phyloP scores from a whole-genome alignment of 257 asterid genomes.

The Lithospermum erythrorhizon region DNA sequence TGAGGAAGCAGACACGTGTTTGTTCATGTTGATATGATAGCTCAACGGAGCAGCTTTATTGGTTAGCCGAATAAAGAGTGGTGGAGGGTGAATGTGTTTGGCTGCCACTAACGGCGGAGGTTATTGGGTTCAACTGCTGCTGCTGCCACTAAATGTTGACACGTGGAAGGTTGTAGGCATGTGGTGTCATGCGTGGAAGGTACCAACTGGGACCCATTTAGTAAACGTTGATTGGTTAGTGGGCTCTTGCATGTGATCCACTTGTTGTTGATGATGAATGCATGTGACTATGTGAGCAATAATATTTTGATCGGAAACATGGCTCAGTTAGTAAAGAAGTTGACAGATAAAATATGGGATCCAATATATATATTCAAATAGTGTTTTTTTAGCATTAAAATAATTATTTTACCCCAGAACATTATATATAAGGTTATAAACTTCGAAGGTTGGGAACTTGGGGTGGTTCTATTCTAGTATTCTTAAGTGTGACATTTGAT shows the following conservation, averaged over 20 bases:
- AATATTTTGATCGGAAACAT: too few relatives aligned
- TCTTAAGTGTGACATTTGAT: too few relatives aligned
- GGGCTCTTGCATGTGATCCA: conserved; percentile 6
- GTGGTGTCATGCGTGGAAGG: too few relatives aligned
- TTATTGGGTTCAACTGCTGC: not conserved
- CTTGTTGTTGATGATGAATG: not conserved
- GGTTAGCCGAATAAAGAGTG: not conserved
- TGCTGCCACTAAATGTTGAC: not conserved
- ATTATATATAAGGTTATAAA: too few relatives aligned
- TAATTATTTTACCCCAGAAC: too few relatives aligned
- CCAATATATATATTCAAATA: too few relatives aligned
- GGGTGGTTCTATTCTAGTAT: too few relatives aligned
- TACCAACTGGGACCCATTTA: not conserved
- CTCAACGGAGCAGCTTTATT: conserved; percentile 1
- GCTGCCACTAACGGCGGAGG: conserved; percentile 4
- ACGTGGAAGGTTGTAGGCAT: not conserved
- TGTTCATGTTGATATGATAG: not conserved
- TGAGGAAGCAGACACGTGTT: not conserved
- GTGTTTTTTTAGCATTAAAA: too few relatives aligned
- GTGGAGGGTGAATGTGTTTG: conserved; percentile 6
- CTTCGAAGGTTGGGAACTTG: too few relatives aligned
- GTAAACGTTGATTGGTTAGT: not conserved
- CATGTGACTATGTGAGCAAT: too few relatives aligned
- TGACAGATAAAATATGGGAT: too few relatives aligned
- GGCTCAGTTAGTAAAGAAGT: too few relatives aligned